Evolutionary conservation across 1,139 yeast genomes (phyloP).

Genomic region (Candida sanyaensis): DNA sequence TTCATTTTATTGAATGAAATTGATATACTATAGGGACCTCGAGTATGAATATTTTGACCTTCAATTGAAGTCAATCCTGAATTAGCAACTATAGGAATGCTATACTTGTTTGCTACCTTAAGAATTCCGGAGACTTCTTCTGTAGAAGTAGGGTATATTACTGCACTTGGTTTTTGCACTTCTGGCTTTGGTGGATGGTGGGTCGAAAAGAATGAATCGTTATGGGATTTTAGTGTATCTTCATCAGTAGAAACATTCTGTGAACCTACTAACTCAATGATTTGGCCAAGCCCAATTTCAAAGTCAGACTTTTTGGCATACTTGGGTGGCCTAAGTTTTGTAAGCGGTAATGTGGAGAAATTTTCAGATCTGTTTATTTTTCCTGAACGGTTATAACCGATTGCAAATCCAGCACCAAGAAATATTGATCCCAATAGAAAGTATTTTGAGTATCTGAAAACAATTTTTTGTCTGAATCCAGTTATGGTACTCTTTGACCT

Average conservation of each 20-base stretch:
- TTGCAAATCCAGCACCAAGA: neutral
- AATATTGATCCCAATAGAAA: neutral
- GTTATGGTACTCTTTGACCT: neutral
- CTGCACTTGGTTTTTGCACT: conserved; percentile 52
- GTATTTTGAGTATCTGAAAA: neutral
- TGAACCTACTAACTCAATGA: conserved; percentile 3
- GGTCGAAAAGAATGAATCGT: conserved; percentile 63
- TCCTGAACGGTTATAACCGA: neutral
- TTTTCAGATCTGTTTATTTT: neutral
- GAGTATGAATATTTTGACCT: conserved; percentile 75
- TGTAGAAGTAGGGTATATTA: conserved; percentile 61
- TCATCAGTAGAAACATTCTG: conserved; percentile 20
- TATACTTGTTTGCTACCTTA: conserved; percentile 57
- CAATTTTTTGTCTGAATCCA: too few relatives aligned
- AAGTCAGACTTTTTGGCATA: conserved; percentile 23
- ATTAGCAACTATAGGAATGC: conserved; percentile 73
- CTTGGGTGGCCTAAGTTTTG: conserved; percentile 18
- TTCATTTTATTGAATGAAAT: conserved; percentile 37
- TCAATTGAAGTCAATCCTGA: conserved; percentile 82
- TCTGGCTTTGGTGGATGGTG: conserved; percentile 57
- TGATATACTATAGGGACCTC: conserved; percentile 46
- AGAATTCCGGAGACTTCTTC: conserved; percentile 65
- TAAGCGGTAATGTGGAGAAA: conserved; percentile 19
- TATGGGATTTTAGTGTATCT: conserved; percentile 44
- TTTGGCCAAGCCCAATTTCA: conserved; percentile 14